Evolutionary conservation across 2,329 filamentous ascomycete species (phyloP), one percentile per base, ranked within the genome.

Genomic region (Lachnellula cervina): DNA sequence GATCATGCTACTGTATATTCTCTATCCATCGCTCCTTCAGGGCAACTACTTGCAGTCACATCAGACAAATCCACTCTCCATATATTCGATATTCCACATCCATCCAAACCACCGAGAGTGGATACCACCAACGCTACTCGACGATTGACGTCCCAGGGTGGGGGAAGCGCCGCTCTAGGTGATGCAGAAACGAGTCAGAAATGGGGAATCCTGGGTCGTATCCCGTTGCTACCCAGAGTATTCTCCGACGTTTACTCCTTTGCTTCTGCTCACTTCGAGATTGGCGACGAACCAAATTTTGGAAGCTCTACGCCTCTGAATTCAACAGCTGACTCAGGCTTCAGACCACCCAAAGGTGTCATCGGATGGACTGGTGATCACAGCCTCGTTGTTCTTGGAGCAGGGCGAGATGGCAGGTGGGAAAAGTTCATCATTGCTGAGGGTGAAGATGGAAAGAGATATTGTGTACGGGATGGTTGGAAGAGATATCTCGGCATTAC

Each of bases 1-100:
- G 94, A 99, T 67, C 87, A 85, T 37, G 92, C 94, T 16, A 84
- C 85, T 52, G 88, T 97, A 62, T 96, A 89, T 73, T 93, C 89
- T 2, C 78, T 99, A 11, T 87, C 88, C 11, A 94, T 99, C 70
- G 95, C 89, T 19, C 92, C 92, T 0, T 86, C 86, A 0, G 89
- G 88, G 51, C 82, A 80, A 44, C 81, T 91, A 68, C 80, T 97
- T 11, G 94, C 94, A 25, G 93, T 91, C 59, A 97, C 93, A 1
- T 97, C 92, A 1, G 94, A 99, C 77, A 99, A 97, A 73, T 92
- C 90, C 5, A 99, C 92, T 0, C 78, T 99, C 11, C 94, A 99
- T 72, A 81, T 99, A 38, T 99, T 97, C 69, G 91, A 97, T 67
- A 79, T 97, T 1, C 87, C 87, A 4, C 80, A 81, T 57, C 74